Evolutionary conservation across 208 protist genomes (phyloP).

Genomic region (Leishmania turanica): DNA sequence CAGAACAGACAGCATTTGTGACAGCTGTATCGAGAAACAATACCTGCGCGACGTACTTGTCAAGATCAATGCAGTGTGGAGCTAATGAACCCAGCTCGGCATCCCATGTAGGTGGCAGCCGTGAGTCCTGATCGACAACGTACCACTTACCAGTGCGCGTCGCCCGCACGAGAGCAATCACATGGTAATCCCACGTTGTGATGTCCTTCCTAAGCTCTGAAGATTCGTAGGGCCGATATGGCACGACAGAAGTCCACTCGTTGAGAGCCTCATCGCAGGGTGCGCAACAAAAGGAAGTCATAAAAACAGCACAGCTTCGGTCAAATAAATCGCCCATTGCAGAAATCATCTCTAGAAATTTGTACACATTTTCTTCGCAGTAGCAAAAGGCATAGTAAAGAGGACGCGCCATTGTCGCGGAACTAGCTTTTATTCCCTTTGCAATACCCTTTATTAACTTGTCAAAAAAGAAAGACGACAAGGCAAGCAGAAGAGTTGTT

Average conservation of each 20-base stretch:
- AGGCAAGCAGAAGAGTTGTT: not conserved
- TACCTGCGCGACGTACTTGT: slow-evolving; percentile 16
- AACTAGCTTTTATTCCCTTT: not conserved
- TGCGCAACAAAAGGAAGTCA: slow-evolving; percentile 31
- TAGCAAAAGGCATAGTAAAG: slow-evolving; percentile 36
- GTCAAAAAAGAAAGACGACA: not conserved
- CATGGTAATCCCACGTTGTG: slow-evolving; percentile 47
- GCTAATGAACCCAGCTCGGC: slow-evolving; percentile 7
- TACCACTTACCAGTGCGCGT: slow-evolving; percentile 15
- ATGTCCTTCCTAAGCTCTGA: slow-evolving; percentile 16
- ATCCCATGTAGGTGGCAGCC: slow-evolving; percentile 12
- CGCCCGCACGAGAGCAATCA: slow-evolving; percentile 28
- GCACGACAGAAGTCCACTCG: slow-evolving; percentile 34
- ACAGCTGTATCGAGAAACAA: slow-evolving; percentile 15
- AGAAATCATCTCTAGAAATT: slow-evolving; percentile 16
- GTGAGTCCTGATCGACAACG: slow-evolving; percentile 41
- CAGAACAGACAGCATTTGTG: not conserved
- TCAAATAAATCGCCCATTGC: slow-evolving; percentile 27
- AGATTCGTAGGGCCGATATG: slow-evolving; percentile 29
- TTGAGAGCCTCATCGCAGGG: slow-evolving; percentile 19
- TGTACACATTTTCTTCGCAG: slow-evolving; percentile 51
- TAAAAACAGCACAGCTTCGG: slow-evolving; percentile 30
- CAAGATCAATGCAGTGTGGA: slow-evolving; percentile 30
- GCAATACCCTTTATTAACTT: not conserved
- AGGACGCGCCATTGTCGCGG: not conserved